Percentiles rank a stretch among this genome's conserved stretches.
These are phyloP conservation scores for Cyclotella sp. DNA, from an alignment of 108 stramenopile genomes.

Conservation along the genomic window DNA sequence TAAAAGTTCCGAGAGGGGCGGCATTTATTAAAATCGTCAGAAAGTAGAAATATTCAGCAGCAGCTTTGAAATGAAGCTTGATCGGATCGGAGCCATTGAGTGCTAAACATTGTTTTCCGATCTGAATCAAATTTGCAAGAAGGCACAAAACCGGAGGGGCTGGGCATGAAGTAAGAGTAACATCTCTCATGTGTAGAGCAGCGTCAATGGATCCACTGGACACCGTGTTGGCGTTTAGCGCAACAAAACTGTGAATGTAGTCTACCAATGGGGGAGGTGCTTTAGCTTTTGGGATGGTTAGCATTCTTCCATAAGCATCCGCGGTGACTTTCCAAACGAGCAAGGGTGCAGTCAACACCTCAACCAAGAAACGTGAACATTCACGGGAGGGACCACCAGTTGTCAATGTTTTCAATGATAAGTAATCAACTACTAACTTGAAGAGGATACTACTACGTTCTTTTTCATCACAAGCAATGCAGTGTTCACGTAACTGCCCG, in stretches of 20 bases:
- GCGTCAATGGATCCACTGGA: conserved; percentile 54
- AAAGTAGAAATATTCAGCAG: conserved; percentile 68
- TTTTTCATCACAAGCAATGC: conserved; percentile 55
- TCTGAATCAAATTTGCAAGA: conserved; percentile 72
- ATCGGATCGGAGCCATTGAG: conserved; percentile 58
- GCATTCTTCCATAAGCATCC: conserved; percentile 33
- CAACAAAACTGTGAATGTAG: conserved; percentile 52
- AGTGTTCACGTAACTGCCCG: conserved; percentile 57
- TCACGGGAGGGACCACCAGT: conserved; percentile 33
- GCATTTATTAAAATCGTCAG: conserved; percentile 70
- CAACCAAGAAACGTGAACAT: conserved; percentile 63
- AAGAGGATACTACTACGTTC: conserved; percentile 51
- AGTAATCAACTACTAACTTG: conserved; percentile 45
- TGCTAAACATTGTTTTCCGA: conserved; percentile 57
- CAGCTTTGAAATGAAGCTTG: conserved; percentile 55
- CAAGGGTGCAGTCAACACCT: conserved; percentile 77
- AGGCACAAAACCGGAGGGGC: conserved; percentile 74
- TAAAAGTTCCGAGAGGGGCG: conserved; percentile 75
- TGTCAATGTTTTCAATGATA: conserved; percentile 4
- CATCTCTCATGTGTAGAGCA: conserved; percentile 58
- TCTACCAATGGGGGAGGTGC: conserved; percentile 40
- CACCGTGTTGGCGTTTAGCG: conserved; percentile 42
- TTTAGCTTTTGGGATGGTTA: not conserved
- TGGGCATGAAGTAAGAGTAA: conserved; percentile 64
- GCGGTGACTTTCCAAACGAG: conserved; percentile 71